Evolutionary conservation across 306 rosid species (phyloP).

Genomic region (Begonia fuchsioides): DNA sequence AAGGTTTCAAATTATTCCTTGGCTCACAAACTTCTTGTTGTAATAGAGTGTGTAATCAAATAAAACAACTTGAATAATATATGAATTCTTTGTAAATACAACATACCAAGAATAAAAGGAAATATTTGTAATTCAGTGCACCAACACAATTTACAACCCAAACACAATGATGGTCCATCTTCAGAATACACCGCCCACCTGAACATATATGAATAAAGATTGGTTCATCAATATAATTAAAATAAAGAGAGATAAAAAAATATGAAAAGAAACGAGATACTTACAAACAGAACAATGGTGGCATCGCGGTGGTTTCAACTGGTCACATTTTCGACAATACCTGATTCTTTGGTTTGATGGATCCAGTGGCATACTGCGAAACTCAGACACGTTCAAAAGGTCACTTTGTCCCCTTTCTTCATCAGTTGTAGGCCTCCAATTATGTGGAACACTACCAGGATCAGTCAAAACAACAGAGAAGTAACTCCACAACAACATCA

Average conservation of each 20-base stretch:
- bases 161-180: constrained; percentile 99
- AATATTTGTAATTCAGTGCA: constrained; percentile 83
- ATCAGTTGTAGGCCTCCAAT: constrained; percentile 79
- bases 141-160: constrained; percentile 99
- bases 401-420: constrained; percentile 91
- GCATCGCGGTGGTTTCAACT: constrained; percentile 83
- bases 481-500: constrained; percentile 95
- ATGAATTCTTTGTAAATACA: background rate
- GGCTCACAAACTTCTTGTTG: no score
- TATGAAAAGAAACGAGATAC: constrained; percentile 10
- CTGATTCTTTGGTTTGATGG: constrained; percentile 46
- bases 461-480: constrained; percentile 88
- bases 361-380: constrained; percentile 28
- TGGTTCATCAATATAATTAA: background rate
- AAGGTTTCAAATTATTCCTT: no score
- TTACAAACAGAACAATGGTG: constrained; percentile 99
- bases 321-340: constrained; percentile 79
- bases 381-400: constrained; percentile 59
- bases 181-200: constrained; percentile 97
- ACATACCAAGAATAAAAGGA: constrained; percentile 92
- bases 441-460: constrained; percentile 87
- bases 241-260: background rate
- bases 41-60: no score
- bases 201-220: constrained; percentile 7
- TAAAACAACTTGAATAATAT: no score